These are phyloP conservation scores for Fusarium redolens DNA, from an alignment of 2,329 filamentous ascomycete species.

Conservation along the genomic window DNA sequence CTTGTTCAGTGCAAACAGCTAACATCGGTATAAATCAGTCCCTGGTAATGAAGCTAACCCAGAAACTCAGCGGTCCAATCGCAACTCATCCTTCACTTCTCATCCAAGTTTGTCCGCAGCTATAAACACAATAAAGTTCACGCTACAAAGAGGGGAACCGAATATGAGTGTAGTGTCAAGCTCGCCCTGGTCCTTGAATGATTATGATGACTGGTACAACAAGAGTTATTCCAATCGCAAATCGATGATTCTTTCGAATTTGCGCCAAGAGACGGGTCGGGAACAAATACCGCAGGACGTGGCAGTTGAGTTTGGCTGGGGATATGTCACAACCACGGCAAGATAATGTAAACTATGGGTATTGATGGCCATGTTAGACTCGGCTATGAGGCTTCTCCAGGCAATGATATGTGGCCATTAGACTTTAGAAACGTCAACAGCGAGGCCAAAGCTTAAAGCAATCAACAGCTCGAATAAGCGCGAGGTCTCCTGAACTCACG, in stretches of 20 bases:
- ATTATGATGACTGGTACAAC: not conserved
- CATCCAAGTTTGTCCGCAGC: not conserved
- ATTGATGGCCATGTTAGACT: not conserved
- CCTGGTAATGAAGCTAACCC: not conserved
- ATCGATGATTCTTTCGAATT: not conserved
- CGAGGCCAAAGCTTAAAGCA: not conserved
- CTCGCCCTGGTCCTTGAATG: not conserved
- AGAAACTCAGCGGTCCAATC: slow-evolving; percentile 3
- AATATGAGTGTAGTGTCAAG: not conserved
- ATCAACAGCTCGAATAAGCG: not conserved
- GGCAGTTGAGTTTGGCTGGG: not conserved
- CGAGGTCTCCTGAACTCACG: not conserved
- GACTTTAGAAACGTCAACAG: not conserved
- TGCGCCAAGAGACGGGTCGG: slow-evolving; percentile 1
- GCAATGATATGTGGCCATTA: not conserved
- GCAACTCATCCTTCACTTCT: not conserved
- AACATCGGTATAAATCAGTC: not conserved
- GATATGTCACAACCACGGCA: not conserved
- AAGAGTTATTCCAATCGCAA: not conserved
- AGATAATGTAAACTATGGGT: not conserved
- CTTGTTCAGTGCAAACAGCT: not conserved
- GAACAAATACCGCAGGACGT: not conserved
- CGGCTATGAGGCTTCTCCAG: not conserved
- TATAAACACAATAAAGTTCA: not conserved
- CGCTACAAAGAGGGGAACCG: not conserved